phyloP scores from a whole-genome alignment of 176 grass and related monocot species.

The Pharus latifolius region DNA sequence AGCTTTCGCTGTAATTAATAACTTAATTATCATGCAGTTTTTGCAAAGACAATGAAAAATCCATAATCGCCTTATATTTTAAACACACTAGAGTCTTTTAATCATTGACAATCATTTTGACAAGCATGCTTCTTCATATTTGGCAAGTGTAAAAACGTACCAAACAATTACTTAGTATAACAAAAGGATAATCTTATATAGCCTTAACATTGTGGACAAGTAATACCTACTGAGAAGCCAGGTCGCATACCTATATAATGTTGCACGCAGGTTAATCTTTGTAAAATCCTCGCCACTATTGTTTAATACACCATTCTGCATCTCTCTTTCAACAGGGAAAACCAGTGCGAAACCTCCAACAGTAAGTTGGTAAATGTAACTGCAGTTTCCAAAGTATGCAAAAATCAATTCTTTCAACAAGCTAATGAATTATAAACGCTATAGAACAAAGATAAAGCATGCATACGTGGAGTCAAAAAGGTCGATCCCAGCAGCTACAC shows the following conservation, averaged over 20 bases:
- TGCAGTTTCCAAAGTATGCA: conserved; percentile 18
- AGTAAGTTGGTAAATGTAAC: conserved; percentile 93
- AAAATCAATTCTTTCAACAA: not conserved
- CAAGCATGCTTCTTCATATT: no score
- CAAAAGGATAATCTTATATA: no score
- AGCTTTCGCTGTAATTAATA: no score
- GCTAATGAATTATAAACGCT: not conserved
- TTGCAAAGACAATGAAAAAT: no score
- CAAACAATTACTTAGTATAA: no score
- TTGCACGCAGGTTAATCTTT: conserved; percentile 86
- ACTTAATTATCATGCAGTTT: no score
- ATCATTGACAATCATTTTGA: no score
- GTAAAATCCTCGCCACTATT: conserved; percentile 37
- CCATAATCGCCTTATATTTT: not conserved
- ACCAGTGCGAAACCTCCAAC: conserved; percentile 82
- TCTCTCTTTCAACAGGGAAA: conserved; percentile 56
- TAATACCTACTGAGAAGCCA: not conserved
- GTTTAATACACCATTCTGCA: conserved; percentile 11
- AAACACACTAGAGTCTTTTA: not conserved
- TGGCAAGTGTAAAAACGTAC: no score
- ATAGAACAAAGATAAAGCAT: not conserved
- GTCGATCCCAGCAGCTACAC: conserved; percentile 79
- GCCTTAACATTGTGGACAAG: no score
- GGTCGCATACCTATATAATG: conserved; percentile 45
- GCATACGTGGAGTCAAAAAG: conserved; percentile 88